Conservation (phyloP, 1,284 basidiomycete species). For the Naganishia albida region DNA sequence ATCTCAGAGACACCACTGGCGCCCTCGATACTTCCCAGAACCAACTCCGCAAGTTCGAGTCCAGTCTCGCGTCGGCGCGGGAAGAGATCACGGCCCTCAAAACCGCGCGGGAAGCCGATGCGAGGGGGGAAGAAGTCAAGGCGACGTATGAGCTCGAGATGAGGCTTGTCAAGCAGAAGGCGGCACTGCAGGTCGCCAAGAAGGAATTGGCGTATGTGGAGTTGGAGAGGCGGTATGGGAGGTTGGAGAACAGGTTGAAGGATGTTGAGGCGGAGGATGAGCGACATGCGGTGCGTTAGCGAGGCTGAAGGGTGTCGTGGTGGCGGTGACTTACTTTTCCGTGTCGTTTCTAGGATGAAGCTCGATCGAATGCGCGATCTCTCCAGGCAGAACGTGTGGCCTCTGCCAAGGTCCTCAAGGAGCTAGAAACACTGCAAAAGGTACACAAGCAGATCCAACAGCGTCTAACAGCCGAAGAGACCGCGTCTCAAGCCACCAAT, state of each 20-base stretch:
- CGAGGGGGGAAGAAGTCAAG: background rate
- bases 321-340: background rate
- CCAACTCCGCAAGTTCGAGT: conserved; percentile 16
- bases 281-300: background rate
- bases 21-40: conserved; percentile 24
- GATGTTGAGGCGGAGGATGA: conserved; percentile 3
- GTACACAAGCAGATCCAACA: background rate
- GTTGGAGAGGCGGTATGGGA: conserved; percentile 12
- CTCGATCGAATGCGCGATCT: conserved; percentile 6
- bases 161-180: conserved; percentile 24
- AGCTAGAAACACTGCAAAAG: conserved; percentile 9
- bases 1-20: conserved; percentile 21
- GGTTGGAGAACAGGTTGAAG: background rate
- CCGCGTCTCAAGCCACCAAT: background rate
- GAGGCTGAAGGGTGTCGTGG: background rate
- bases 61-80: conserved; percentile 2
- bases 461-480: background rate
- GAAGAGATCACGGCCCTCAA: conserved; percentile 7
- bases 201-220: conserved; percentile 14
- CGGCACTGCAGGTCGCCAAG: conserved; percentile 14
- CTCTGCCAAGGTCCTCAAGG: conserved; percentile 3
- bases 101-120: background rate
- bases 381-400: conserved; percentile 11
- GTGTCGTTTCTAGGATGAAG: background rate
- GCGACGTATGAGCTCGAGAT: conserved; percentile 23